These are phyloP conservation scores for Sugiyamaella neomexicana DNA, from an alignment of 1,139 yeast species.

Conservation along the genomic window DNA sequence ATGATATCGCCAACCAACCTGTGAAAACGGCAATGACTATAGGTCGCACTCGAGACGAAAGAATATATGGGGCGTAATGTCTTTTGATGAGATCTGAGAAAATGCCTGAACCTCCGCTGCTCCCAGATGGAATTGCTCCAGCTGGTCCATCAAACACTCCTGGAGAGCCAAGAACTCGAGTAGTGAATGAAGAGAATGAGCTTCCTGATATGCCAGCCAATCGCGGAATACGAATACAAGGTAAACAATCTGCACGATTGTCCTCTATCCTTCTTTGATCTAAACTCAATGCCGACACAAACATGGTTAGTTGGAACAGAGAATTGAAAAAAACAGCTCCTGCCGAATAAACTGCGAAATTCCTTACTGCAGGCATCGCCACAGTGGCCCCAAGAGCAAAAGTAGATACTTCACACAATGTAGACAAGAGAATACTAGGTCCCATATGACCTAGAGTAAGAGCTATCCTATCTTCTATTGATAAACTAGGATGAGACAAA, in stretches of 20 bases:
- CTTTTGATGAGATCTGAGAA: slow-evolving; percentile 46
- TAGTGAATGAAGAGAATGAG: slow-evolving; percentile 30
- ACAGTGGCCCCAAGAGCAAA: slow-evolving; percentile 78
- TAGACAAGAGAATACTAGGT: slow-evolving; percentile 80
- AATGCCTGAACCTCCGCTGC: slow-evolving; percentile 18
- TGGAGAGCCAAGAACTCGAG: slow-evolving; percentile 23
- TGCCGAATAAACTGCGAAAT: slow-evolving; percentile 88
- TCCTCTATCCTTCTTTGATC: slow-evolving; percentile 65
- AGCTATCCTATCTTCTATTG: slow-evolving; percentile 57
- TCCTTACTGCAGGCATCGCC: slow-evolving; percentile 92
- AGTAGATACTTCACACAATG: slow-evolving; percentile 72
- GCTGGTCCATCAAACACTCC: slow-evolving; percentile 19
- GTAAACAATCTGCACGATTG: slow-evolving; percentile 58
- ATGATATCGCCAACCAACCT: slow-evolving; percentile 63
- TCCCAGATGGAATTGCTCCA: slow-evolving; percentile 14
- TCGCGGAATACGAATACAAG: slow-evolving; percentile 32
- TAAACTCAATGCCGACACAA: slow-evolving; percentile 66
- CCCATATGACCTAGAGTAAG: slow-evolving; percentile 72
- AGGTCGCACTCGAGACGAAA: slow-evolving; percentile 50
- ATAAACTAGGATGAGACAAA: slow-evolving; percentile 46
- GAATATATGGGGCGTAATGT: slow-evolving; percentile 58
- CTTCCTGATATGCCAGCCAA: slow-evolving; percentile 19
- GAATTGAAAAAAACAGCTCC: slow-evolving; percentile 81
- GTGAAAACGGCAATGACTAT: slow-evolving; percentile 56
- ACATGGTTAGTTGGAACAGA: slow-evolving; percentile 74